Evolutionary conservation across 2,329 filamentous ascomycete genomes (phyloP), one percentile per base, ranked within the genome.

Genomic region (Ascomycota sp.): DNA sequence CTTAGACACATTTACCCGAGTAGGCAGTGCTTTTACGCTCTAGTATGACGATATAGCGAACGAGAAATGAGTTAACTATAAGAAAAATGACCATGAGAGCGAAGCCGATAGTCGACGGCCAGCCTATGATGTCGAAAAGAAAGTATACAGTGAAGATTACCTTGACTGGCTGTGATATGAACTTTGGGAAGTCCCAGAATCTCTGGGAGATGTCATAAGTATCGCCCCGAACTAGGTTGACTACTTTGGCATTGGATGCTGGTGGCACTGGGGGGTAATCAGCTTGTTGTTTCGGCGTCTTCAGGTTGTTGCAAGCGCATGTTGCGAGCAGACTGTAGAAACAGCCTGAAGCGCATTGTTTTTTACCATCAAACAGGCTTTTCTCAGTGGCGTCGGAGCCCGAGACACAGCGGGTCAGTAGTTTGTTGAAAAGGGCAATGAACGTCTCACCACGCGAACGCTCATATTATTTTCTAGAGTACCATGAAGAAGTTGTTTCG

Each of bases 191-290:
- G 35, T 93, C 83, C 83, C 83, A 93, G 41, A 93, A 89, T 26
- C 78, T 58, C 43, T 86, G 80, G 3, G 80, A 68, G 24, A 86
- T 69, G 45, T 85, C 77, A 43, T 86, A 89, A 0, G 77, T 79
- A 46, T 89, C 80, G 34, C 66, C 72, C 29, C 81, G 73, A 59
- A 92, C 78, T 2, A 93, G 53, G 41, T 92, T 93, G 35, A 93
- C 65, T 30, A 93, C 89, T 45, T 92, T 92, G 7, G 83, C 83
- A 52, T 85, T 86, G 0, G 79, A 82, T 0, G 83, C 81, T 2
- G 76, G 27, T 6, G n/a, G 6, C 11, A 19, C 6, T 5, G 13
- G 15, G 15, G 15, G 15, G 15, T 4, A 17, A 17, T 17, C 15
- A 17, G 15, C 23, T 23, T 29, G 11, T 3, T 13, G 20, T 3